phyloP scores from a whole-genome alignment of 345 rosid species.

The Nephelium lappaceum region DNA sequence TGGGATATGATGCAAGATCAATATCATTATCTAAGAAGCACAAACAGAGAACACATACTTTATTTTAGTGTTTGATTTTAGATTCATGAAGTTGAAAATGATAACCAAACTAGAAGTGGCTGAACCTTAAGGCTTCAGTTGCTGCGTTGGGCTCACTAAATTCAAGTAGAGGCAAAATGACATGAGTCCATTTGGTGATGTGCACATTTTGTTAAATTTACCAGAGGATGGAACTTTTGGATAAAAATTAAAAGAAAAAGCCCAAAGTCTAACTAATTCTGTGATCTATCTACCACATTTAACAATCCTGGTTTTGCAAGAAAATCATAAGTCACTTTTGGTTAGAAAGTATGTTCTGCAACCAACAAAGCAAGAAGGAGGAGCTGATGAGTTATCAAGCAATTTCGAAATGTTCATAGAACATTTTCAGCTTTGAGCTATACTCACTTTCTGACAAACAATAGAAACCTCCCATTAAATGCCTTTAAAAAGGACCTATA shows the following conservation, averaged over 20 bases:
- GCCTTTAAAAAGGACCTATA: background rate
- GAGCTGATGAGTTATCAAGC: background rate
- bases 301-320: background rate
- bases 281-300: background rate
- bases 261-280: background rate
- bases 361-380: background rate
- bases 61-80: background rate
- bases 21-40: background rate
- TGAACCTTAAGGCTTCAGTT: background rate
- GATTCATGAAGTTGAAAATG: background rate
- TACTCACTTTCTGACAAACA: background rate
- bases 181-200: background rate
- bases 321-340: background rate
- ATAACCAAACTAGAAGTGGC: background rate
- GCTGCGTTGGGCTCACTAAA: background rate
- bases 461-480: background rate
- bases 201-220: background rate
- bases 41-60: background rate
- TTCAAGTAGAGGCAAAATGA: background rate
- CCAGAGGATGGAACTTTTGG: background rate
- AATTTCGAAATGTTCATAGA: background rate
- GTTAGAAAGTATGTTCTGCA: background rate
- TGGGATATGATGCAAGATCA: background rate
- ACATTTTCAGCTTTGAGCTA: background rate
- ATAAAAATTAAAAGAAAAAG: background rate